These are phyloP conservation scores for Malbranchea zuffiana DNA, from an alignment of 2,329 filamentous ascomycete genomes.

Conservation along the genomic window DNA sequence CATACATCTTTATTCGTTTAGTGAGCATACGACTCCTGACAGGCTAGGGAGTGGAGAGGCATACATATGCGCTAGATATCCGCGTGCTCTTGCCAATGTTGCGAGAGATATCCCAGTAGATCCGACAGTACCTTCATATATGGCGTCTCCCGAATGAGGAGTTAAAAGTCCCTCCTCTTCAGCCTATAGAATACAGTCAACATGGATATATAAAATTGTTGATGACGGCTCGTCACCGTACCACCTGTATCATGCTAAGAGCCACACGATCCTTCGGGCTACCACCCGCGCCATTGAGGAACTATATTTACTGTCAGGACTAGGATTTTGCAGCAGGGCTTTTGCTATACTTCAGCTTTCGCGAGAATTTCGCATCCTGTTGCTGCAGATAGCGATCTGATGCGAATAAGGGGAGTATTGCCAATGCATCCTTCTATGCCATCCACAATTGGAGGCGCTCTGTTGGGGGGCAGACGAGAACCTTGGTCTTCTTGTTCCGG, in stretches of 20 bases:
- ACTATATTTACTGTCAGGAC: conserved; percentile 34
- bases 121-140: conserved; percentile 95
- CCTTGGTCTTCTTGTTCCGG: neutral
- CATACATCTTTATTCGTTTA: conserved; percentile 57
- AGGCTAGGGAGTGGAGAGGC: conserved; percentile 15
- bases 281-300: conserved; percentile 86
- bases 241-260: conserved; percentile 68
- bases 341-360: conserved; percentile 61
- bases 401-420: conserved; percentile 77
- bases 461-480: conserved; percentile 19
- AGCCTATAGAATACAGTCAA: conserved; percentile 40
- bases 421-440: conserved; percentile 90
- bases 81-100: conserved; percentile 72
- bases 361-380: conserved; percentile 84
- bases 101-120: conserved; percentile 94
- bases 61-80: conserved; percentile 82
- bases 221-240: neutral
- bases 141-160: conserved; percentile 76
- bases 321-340: neutral
- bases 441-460: conserved; percentile 47
- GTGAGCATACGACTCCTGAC: neutral
- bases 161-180: conserved; percentile 65
- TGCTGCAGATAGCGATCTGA: conserved; percentile 72
- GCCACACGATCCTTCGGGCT: conserved; percentile 94
- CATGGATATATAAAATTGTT: neutral